Base-by-base conservation (phyloP, 2,329 filamentous ascomycete species). In the Arachnopeziza araneosa region DNA sequence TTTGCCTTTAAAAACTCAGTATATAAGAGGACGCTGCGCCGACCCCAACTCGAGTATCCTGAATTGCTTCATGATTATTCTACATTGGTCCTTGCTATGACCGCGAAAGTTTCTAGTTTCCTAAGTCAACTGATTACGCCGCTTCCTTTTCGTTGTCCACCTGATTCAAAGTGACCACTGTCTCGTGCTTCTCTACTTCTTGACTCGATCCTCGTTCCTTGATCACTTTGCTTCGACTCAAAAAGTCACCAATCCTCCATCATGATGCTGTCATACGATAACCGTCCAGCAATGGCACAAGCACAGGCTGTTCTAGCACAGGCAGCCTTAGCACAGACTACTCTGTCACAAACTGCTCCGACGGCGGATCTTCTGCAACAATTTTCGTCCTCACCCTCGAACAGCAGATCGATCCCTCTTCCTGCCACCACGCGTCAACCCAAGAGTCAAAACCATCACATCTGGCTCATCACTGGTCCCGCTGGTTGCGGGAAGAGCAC, bases 401-500 rank as follows among this genome's bases (percentile, higher is more conserved):
- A 44, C 12, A 14, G 6, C 12, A 14, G 36, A 9, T 30, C 26
- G 36, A 44, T 8, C 17, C 4, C 36, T 12, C 6, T 44, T 19
- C 17, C 36, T 14, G 17, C 36, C 6, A 19, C 36, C 2, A 44
- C 17, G 6, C 36, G 36, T 6, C 36, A 44, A 14, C 36, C 36
- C 36, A 44, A 44, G 17, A 14, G 12, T 19, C 36, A 19, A 12
- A 24, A 71, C 49, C 85, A 87, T 69, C 89, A 92, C 73, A 91
- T 93, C 71, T 93, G 88, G 88, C 80, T 93, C 61, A 84, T 93
- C 56, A 91, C 88, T 1, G 89, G 89, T 26, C 89, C 89, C 56
- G 89, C 90, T 51, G 90, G 90, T 26, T 91, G 87, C 70, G 89
- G 89, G 61, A 93, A 93, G 79, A 89, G 84, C 60, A 92, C 89